Percentiles rank a stretch among this genome's conserved stretches.
These are phyloP conservation scores for Naganishia sp. DNA, from an alignment of 1,284 basidiomycete genomes.

Conservation along the genomic window DNA sequence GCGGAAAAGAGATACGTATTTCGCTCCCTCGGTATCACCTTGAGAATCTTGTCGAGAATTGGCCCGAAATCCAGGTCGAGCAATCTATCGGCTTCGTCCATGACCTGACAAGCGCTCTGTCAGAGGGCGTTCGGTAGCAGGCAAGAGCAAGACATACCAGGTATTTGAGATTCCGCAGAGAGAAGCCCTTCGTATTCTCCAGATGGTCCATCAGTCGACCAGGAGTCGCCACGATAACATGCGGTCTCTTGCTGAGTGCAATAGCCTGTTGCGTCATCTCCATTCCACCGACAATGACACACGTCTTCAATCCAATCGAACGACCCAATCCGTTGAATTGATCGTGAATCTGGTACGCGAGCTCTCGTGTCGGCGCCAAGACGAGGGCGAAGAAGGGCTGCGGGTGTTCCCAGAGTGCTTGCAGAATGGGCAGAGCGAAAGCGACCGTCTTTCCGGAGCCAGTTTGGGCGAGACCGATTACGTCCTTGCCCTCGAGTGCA, in stretches of 20 bases:
- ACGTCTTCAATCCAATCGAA: conserved; percentile 88
- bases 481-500: conserved; percentile 87
- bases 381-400: conserved; percentile 91
- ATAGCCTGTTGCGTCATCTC: conserved; percentile 92
- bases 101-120: conserved; percentile 61
- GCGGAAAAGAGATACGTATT: conserved; percentile 97
- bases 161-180: conserved; percentile 81
- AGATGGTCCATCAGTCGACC: conserved; percentile 93
- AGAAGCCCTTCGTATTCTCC: conserved; percentile 98
- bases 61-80: conserved; percentile 98
- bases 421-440: conserved; percentile 92
- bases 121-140: not conserved
- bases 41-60: conserved; percentile 95
- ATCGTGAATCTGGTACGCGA: conserved; percentile 98
- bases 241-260: conserved; percentile 86
- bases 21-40: conserved; percentile 90
- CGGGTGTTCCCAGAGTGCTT: conserved; percentile 95
- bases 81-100: conserved; percentile 96
- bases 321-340: conserved; percentile 93
- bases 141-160: conserved; percentile 62
- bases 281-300: conserved; percentile 92
- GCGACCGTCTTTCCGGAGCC: conserved; percentile 98
- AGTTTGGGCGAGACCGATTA: conserved; percentile 96
- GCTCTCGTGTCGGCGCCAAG: conserved; percentile 89
- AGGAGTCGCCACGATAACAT: conserved; percentile 96